Conservation (phyloP, 2,329 filamentous ascomycete genomes). For the Colletotrichum aenigma region DNA sequence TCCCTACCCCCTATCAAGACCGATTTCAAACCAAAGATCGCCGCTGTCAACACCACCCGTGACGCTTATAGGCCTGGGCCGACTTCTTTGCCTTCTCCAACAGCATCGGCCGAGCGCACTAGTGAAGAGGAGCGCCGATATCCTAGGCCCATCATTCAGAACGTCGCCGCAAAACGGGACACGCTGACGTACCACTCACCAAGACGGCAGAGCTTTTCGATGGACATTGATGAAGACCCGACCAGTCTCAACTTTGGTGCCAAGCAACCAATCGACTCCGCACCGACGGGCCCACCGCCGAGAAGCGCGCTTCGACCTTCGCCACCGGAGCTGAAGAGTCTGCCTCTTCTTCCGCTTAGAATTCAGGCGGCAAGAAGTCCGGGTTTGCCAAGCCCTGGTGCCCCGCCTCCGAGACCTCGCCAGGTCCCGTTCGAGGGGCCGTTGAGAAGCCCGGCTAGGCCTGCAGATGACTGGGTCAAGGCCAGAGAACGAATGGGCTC, state of each 20-base stretch:
- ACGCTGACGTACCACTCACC: conserved; percentile 51
- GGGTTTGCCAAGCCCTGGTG: not conserved
- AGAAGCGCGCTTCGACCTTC: conserved; percentile 16
- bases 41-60: conserved; percentile 23
- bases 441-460: not conserved
- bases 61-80: conserved; percentile 31
- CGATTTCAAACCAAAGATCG: conserved; percentile 19
- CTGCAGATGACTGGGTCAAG: not conserved
- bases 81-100: conserved; percentile 45
- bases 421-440: conserved; percentile 10
- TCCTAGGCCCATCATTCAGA: conserved; percentile 48
- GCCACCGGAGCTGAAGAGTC: conserved; percentile 4
- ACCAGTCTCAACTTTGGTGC: not conserved
- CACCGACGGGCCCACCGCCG: conserved; percentile 6
- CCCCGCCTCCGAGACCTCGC: not conserved
- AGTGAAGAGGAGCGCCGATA: conserved; percentile 41
- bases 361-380: not conserved
- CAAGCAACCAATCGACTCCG: not conserved
- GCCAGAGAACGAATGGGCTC: not conserved
- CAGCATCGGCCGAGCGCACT: conserved; percentile 40
- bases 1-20: conserved; percentile 21
- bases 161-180: conserved; percentile 55
- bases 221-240: conserved; percentile 44
- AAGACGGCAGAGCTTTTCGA: conserved; percentile 51
- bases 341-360: not conserved